Evolutionary conservation across 1,139 yeast genomes (phyloP).

Genomic region (Yarrowia galli): DNA sequence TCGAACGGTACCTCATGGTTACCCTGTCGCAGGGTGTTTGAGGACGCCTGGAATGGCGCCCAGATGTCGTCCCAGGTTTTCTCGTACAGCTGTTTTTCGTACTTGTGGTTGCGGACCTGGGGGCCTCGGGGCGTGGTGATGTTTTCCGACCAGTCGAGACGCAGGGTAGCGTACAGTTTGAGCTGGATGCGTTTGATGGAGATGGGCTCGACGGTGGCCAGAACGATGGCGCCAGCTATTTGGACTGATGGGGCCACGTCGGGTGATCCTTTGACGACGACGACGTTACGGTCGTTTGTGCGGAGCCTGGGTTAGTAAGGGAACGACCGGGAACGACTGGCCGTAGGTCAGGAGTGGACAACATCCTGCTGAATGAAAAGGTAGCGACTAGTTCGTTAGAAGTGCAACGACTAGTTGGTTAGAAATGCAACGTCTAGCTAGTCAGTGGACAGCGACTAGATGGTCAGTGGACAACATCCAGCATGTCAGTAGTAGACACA

Average conservation of each 20-base stretch:
- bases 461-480: too few relatives aligned
- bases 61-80: constrained; percentile 66
- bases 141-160: constrained; percentile 55
- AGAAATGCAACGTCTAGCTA: too few relatives aligned
- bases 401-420: too few relatives aligned
- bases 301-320: constrained; percentile 56
- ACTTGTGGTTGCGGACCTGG: constrained; percentile 61
- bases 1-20: constrained; percentile 92
- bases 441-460: too few relatives aligned
- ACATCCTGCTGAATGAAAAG: too few relatives aligned
- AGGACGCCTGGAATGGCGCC: constrained; percentile 38
- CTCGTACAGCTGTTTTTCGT: constrained; percentile 73
- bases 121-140: constrained; percentile 57
- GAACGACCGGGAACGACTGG: background rate
- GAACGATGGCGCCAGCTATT: constrained; percentile 76
- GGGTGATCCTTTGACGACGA: constrained; percentile 78
- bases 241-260: constrained; percentile 80
- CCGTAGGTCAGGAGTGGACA: background rate
- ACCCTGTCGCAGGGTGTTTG: constrained; percentile 62
- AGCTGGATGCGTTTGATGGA: constrained; percentile 68
- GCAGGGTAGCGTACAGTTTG: constrained; percentile 68
- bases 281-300: constrained; percentile 59
- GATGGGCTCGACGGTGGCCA: constrained; percentile 79
- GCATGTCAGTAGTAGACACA: too few relatives aligned
- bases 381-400: too few relatives aligned